Base-by-base conservation (phyloP, 345 rosid genomes). In the Rhizophora mangle region DNA sequence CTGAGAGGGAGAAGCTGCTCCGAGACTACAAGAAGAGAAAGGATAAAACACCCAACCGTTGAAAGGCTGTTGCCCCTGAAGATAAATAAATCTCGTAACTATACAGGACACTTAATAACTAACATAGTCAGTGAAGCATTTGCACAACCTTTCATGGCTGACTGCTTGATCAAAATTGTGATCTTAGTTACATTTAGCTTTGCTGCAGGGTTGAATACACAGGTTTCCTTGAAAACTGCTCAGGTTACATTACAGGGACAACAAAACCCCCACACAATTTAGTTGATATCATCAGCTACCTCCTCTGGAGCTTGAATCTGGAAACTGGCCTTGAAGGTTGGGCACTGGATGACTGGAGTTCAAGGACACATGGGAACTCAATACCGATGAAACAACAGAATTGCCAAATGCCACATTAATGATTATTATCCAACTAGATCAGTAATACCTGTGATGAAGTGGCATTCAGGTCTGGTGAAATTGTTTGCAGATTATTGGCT, bases 271-370 rank as follows among this genome's bases (percentile, higher is more conserved):
- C 24, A 8, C 49, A 43, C 37, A 34, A 34, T 43, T 43, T 43
- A 2, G 49, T 43, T 51, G 47, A 18, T 16, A 56, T 16, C 1
- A 5, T n/a, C 52, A 61, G 46, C 85, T 94, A 87, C 62, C 73
- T 83, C 74, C 96, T 86, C 69, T 78, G 88, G 84, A 85, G 78
- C 83, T 82, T 91, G 82, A 91, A 94, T 82, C 93, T 87, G 65
- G 98, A 94, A 67, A 88, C 74, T 7, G 88, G 96, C 78, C 80
- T 89, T 16, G 93, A 80, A 64, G 93, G 85, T 68, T 87, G 85
- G 36, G 85, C 73, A 69, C 51, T 67, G 46, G 84, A 72, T 63
- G 74, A 65, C 95, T 88, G 84, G 70, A 49, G 53, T 76, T 63
- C 64, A 75, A 68, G 46, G 21, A 16, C 47, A 47, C 27, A 54